Base-by-base conservation (phyloP, 2,329 filamentous ascomycete genomes). In the Orbilia blumenaviensis region DNA sequence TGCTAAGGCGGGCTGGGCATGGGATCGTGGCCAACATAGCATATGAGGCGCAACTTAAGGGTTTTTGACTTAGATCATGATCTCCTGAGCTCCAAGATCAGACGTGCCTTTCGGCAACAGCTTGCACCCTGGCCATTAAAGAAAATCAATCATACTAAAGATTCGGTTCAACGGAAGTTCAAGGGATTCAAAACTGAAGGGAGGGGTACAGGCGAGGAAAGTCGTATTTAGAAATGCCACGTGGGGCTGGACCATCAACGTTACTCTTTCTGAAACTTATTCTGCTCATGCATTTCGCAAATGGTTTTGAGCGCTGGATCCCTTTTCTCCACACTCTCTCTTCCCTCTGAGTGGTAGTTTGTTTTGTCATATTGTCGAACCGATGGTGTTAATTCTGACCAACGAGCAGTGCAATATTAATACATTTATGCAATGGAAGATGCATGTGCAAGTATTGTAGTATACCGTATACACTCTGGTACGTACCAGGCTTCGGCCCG, bases 1-100 rank as follows among this genome's bases (percentile, higher is more conserved):
- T 54, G 48, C 27, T 54, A 54, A 34, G 29, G 27, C 48, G 48
- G 48, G 48, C 48, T 54, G 27, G 48, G 48, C 48, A 54, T 29
- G 23, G 29, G 46, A 29, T 50, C 46, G 46, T 50, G 48, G 21
- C 34, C 27, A 38, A 38, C 16, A 5, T 38, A 23, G 12, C 25
- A 14, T 25, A 12, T 7, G 52, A 54, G 48, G 48, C 48, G 48
- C 23, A n/a, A 5, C 12, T 27, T 8, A 34, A 34, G 48, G n/a
- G 21, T 18, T 34, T 18, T 54, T 54, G 27, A 54, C 46, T 50
- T 54, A 54, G 48, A 54, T 34, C 48, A 54, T 54, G 29, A n/a
- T 54, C 27, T 32, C 27, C 48, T 34, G 48, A 54, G 48, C 25
- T 34, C 48, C n/a, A 54, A 9, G 29, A 16, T 6, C 23, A 34